Conservation (phyloP, 345 rosid species). For the Gossypium arboreum region DNA sequence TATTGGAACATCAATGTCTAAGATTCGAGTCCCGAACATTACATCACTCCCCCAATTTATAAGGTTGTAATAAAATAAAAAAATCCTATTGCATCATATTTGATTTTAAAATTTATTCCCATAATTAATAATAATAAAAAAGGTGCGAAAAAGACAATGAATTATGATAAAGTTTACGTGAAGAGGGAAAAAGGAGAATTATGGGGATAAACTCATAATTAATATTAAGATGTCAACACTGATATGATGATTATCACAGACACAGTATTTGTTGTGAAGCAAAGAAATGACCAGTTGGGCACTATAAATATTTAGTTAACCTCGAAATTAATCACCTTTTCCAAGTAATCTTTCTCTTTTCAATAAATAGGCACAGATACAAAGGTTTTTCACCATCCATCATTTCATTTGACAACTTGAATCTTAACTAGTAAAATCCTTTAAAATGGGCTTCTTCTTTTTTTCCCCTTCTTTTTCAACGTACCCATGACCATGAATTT, state of each 20-base stretch:
- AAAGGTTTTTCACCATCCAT: conserved; percentile 17
- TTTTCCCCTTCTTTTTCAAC: neutral
- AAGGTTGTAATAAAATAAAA: too few species aligned
- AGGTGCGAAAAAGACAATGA: neutral
- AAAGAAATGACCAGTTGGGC: conserved; percentile 56
- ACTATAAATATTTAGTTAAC: conserved; percentile 18
- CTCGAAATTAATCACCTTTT: conserved; percentile 26
- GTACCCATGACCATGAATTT: neutral
- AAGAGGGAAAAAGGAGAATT: conserved; percentile 12
- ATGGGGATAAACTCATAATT: conserved; percentile 19
- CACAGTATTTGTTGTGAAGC: conserved; percentile 31
- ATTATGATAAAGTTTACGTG: conserved; percentile 17
- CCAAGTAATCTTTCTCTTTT: conserved; percentile 29
- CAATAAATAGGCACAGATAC: neutral
- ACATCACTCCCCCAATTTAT: too few species aligned
- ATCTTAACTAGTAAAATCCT: neutral
- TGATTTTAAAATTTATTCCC: too few species aligned
- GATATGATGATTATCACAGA: conserved; percentile 44
- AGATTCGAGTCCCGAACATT: too few species aligned
- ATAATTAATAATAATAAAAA: neutral
- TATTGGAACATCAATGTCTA: too few species aligned
- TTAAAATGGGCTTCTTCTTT: too few species aligned
- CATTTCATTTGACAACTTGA: conserved; percentile 12
- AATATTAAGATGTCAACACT: conserved; percentile 34
- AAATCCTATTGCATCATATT: too few species aligned